Evolutionary conservation across 2,329 filamentous ascomycete species (phyloP).

Genomic region (Monosporascus sp.): DNA sequence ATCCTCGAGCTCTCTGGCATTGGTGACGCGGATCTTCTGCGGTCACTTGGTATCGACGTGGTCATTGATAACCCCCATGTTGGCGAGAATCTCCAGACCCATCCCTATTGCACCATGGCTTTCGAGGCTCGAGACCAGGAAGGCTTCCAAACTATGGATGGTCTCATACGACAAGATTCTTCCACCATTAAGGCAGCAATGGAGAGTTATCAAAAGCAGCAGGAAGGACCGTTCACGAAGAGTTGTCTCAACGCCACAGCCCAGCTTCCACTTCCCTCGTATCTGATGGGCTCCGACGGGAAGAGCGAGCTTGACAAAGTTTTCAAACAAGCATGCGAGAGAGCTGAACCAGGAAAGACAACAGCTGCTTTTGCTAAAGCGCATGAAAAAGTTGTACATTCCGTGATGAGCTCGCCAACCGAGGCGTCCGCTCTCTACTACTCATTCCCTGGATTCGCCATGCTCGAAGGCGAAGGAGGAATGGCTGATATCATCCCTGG

Average conservation of each 20-base stretch:
- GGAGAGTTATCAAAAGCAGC: neutral
- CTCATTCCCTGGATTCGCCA: neutral
- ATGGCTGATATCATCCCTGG: too few relatives aligned
- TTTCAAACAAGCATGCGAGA: neutral
- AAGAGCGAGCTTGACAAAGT: neutral
- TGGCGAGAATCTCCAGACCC: neutral
- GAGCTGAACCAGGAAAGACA: neutral
- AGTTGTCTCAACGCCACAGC: neutral
- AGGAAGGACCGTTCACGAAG: neutral
- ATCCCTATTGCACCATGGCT: neutral
- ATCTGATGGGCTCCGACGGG: too few relatives aligned
- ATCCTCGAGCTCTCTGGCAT: neutral
- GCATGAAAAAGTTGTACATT: neutral
- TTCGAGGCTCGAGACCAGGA: neutral
- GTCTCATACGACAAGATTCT: neutral
- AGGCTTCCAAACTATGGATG: neutral
- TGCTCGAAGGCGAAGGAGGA: too few relatives aligned
- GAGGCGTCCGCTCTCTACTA: conserved; percentile 1
- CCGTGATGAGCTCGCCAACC: neutral
- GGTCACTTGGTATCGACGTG: neutral
- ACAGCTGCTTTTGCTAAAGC: neutral
- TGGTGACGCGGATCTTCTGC: neutral
- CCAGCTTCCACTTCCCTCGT: neutral
- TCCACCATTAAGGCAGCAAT: neutral
- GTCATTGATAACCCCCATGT: neutral